Evolutionary conservation across 495 filamentous ascomycete species (phyloP).

Genomic region (Trichoderma gamsii): DNA sequence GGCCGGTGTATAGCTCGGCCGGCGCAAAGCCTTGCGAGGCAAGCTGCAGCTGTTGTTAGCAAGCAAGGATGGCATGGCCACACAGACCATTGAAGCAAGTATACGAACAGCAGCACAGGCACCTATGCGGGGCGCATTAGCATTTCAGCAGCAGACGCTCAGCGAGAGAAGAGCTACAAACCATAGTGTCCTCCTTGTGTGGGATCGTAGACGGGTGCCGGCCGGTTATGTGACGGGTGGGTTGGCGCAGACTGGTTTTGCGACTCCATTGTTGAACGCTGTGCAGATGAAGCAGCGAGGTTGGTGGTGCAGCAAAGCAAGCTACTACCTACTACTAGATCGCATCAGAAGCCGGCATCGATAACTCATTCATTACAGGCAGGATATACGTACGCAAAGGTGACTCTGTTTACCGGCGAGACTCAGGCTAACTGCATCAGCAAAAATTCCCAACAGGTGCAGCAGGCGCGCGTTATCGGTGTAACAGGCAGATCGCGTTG

Average conservation of each 20-base stretch:
- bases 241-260: conserved; percentile 38
- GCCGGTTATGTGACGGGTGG: conserved; percentile 35
- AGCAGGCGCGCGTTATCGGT: neutral
- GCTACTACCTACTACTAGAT: neutral
- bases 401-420: neutral
- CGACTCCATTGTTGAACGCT: conserved; percentile 35
- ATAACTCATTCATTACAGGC: neutral
- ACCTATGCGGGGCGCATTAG: conserved; percentile 43
- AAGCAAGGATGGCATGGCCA: conserved; percentile 15
- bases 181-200: conserved; percentile 84
- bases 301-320: conserved; percentile 46
- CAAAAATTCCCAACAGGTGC: too few species aligned
- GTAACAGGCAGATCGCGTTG: conserved; percentile 23
- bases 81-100: conserved; percentile 3
- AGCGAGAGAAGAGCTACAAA: conserved; percentile 41
- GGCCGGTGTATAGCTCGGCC: conserved; percentile 82
- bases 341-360: neutral
- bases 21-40: conserved; percentile 74
- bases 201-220: conserved; percentile 69
- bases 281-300: neutral
- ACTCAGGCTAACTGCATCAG: too few species aligned
- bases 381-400: neutral
- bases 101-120: conserved; percentile 72
- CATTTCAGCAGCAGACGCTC: neutral
- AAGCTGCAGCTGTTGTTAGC: conserved; percentile 41